Evolutionary conservation across 2,329 filamentous ascomycete genomes (phyloP), one percentile per base, ranked within the genome.

Genomic region (Pseudogymnoascus sp.): DNA sequence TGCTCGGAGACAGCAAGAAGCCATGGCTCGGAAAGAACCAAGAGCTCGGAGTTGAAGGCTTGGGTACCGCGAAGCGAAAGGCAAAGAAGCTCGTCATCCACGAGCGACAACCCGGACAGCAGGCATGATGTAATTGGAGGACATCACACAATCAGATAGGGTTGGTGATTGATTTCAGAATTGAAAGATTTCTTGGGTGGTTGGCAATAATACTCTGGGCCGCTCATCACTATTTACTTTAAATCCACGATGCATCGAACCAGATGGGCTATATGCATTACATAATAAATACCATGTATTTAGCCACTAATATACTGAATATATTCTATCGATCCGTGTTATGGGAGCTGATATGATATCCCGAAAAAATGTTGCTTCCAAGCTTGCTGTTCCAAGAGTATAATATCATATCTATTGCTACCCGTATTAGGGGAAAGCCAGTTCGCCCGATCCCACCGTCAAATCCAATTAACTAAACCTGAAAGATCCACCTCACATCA

Each of bases 21-120:
- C 94, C 94, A 15, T 99, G 94, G 94, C 78, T 99, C 60, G 93
- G 93, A 1, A 82, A 85, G 63, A 87, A 91, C 73, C 94, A 99
- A 80, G 89, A 93, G 74, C 81, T 78, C 1, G 92, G 92, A 37
- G 82, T 93, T 59, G 83, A 84, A 13, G 93, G 92, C 2, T 74
- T 95, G 63, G 92, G 92, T 5, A 97, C 92, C 3, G 92, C 92
- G 58, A 94, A 90, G 81, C 81, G 86, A 68, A 88, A 85, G 79
- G 87, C 88, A 61, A 78, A 87, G 61, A 83, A 84, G 60, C 79
- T 3, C 48, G 48, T 55, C 35, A 33, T 55, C 29, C 48, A 29
- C 8, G 48, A 55, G 29, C 48, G 48, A 55, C 48, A 55, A 18
- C 48, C 48, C 29, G 48, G 48, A 55, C 48, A 55, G 48, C 29